phyloP scores from a whole-genome alignment of 2,329 filamentous ascomycete species.

The Fusarium avenaceum region DNA sequence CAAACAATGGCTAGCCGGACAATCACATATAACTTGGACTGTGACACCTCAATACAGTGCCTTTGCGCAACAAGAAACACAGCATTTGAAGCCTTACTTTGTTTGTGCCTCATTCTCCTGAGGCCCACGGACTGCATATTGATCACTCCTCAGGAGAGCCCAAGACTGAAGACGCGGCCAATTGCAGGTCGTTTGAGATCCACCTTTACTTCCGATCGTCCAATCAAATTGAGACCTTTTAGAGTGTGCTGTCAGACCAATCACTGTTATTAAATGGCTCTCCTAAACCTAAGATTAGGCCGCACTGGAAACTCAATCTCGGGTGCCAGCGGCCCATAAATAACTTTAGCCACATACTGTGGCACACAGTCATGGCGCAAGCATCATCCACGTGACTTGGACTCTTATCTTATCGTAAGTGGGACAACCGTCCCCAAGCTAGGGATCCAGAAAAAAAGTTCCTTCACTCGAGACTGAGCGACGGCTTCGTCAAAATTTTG shows the following conservation, averaged over 20 bases:
- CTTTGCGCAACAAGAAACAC: not conserved
- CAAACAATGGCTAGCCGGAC: slow-evolving; percentile 21
- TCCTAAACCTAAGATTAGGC: slow-evolving; percentile 16
- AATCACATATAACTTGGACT: slow-evolving; percentile 16
- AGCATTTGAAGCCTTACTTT: not conserved
- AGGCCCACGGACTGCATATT: slow-evolving; percentile 25
- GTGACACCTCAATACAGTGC: slow-evolving; percentile 9
- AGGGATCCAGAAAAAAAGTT: slow-evolving; percentile 53
- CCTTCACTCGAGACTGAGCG: slow-evolving; percentile 45
- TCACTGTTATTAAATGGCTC: slow-evolving; percentile 38
- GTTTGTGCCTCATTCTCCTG: slow-evolving; percentile 15
- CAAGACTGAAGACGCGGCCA: slow-evolving; percentile 34
- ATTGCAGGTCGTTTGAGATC: slow-evolving; percentile 27
- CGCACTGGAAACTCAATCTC: slow-evolving; percentile 5
- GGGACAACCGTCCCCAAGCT: slow-evolving; percentile 36
- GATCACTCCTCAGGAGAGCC: slow-evolving; percentile 15
- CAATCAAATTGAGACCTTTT: slow-evolving; percentile 37
- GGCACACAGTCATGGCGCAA: not conserved
- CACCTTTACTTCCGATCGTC: slow-evolving; percentile 16
- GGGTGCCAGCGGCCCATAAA: slow-evolving; percentile 6
- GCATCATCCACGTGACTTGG: slow-evolving; percentile 33
- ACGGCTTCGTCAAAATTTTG: slow-evolving; percentile 54
- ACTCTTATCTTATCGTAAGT: slow-evolving; percentile 40
- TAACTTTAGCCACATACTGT: slow-evolving; percentile 11
- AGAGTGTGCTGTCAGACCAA: slow-evolving; percentile 37